phyloP scores from a whole-genome alignment of 441 rosid genomes.

The Jatropha multifida region DNA sequence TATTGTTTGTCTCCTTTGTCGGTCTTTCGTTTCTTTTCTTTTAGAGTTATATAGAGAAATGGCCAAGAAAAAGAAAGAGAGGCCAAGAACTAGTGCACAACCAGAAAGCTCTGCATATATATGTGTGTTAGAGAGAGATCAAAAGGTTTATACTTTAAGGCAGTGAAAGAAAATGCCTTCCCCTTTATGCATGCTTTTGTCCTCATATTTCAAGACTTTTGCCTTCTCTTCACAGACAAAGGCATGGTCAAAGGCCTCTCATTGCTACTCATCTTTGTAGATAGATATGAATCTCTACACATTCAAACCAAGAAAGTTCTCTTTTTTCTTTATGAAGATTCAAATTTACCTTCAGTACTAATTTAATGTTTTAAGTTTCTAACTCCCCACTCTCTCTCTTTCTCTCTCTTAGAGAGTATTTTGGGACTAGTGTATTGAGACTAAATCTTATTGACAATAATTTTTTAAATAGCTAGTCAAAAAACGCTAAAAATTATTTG shows the following conservation, averaged over 20 bases:
- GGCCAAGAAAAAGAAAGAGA: constrained; percentile 2
- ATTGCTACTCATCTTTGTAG: not conserved
- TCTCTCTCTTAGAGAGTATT: too few relatives aligned
- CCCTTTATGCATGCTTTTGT: constrained; percentile 22
- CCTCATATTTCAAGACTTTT: constrained; percentile 23
- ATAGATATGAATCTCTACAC: not conserved
- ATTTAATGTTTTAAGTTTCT: too few relatives aligned
- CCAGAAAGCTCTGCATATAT: constrained; percentile 25
- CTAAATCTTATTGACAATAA: too few relatives aligned
- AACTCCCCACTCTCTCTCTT: too few relatives aligned
- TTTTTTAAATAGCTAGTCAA: too few relatives aligned
- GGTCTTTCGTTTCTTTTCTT: constrained; percentile 7
- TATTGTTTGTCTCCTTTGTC: constrained; percentile 32
- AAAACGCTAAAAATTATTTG: too few relatives aligned
- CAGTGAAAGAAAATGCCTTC: constrained; percentile 10
- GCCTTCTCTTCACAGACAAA: constrained; percentile 24
- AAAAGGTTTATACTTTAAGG: not conserved
- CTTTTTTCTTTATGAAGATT: not conserved
- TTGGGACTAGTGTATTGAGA: too few relatives aligned
- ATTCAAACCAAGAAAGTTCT: not conserved
- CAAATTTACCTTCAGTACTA: too few relatives aligned
- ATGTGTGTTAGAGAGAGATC: not conserved
- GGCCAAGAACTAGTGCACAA: constrained; percentile 1
- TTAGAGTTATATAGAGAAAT: not conserved
- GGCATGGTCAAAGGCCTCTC: constrained; percentile 19